Base-by-base conservation (phyloP, 2,329 filamentous ascomycete genomes). In the Pyricularia pennisetigena region DNA sequence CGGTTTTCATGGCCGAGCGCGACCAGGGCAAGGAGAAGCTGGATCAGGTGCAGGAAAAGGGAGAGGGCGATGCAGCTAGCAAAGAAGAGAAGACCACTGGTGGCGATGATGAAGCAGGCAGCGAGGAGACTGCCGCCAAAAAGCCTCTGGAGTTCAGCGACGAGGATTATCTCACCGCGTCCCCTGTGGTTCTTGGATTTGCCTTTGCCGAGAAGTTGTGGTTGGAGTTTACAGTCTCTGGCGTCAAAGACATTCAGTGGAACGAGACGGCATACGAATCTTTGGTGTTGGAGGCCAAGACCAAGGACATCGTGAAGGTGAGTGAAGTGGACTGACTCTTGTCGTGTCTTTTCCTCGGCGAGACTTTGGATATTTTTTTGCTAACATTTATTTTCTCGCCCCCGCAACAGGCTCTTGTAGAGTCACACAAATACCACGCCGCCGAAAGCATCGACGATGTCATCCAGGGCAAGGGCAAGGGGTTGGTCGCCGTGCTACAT, bases 131-230 rank as follows among this genome's bases (percentile, higher is more conserved):
- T 2, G 71, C 74, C 30, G 74, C 77, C 64, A 71, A 79, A 57
- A 78, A 78, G 68, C 72, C 72, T 20, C 70, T 76, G 3, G 81
- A 85, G 24, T 94, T 95, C 75, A 90, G 85, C 0, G 91, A 95
- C 65, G 92, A 96, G 70, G 91, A 97, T 72, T 89, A 95, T 28
- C 81, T 97, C 6, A 89, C 96, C 65, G 89, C 93, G 1, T 94
- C 91, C 1, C 90, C 93, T 0, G 88, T 96, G 0, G 91, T 97
- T 0, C 84, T 96, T 1, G 94, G 93, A 0, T 97, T 97, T 73
- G 87, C 92, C 0, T 96, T 97, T 76, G 88, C 87, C 0, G 92
- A 97, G 78, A 97, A 97, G 79, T 82, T 92, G 10, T 97, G 93
- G 94, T 85, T 97, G 0, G 92, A 97, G 76, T 93, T 97, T 73